Conservation (phyloP, 768 basidiomycete genomes). For the Mycena filopes region DNA sequence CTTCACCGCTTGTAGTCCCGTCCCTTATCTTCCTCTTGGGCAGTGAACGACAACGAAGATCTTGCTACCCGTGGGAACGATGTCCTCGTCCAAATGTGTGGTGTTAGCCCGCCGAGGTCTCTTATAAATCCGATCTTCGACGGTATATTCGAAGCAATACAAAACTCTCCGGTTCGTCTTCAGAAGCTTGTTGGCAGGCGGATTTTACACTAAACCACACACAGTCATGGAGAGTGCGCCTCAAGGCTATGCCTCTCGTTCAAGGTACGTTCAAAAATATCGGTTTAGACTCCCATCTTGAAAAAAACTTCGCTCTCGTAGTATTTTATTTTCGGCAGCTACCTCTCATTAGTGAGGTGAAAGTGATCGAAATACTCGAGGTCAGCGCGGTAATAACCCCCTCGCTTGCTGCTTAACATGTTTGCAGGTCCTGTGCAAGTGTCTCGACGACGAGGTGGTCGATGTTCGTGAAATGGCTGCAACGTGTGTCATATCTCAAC, state of each 20-base stretch:
- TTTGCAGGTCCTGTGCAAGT: slow-evolving; percentile 76
- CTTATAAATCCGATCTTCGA: slow-evolving; percentile 77
- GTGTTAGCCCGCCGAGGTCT: slow-evolving; percentile 78
- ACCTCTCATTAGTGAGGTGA: slow-evolving; percentile 79
- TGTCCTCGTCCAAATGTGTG: slow-evolving; percentile 86
- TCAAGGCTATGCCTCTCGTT: slow-evolving; percentile 87
- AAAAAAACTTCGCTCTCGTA: slow-evolving; percentile 44
- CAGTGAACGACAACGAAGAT: slow-evolving; percentile 81
- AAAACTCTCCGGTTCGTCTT: slow-evolving; percentile 71
- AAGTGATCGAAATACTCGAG: slow-evolving; percentile 84
- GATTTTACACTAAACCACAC: slow-evolving; percentile 16
- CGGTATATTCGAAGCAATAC: slow-evolving; percentile 80
- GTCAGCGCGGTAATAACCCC: slow-evolving; percentile 47
- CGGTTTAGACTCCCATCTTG: no score
- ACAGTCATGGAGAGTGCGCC: slow-evolving; percentile 88
- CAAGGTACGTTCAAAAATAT: slow-evolving; percentile 59
- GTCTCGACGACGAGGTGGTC: slow-evolving; percentile 86
- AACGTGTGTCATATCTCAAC: slow-evolving; percentile 58
- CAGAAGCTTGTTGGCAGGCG: not conserved
- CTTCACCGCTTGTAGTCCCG: not conserved
- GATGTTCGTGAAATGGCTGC: slow-evolving; percentile 94
- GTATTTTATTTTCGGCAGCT: slow-evolving; percentile 92
- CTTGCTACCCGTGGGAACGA: slow-evolving; percentile 71
- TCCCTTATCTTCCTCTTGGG: slow-evolving; percentile 3
- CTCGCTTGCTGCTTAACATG: not conserved